A percentile compares a stretch with the other conserved stretches of the same genome.
Conservation (phyloP, 306 rosid genomes). For the Quercus ilex region DNA sequence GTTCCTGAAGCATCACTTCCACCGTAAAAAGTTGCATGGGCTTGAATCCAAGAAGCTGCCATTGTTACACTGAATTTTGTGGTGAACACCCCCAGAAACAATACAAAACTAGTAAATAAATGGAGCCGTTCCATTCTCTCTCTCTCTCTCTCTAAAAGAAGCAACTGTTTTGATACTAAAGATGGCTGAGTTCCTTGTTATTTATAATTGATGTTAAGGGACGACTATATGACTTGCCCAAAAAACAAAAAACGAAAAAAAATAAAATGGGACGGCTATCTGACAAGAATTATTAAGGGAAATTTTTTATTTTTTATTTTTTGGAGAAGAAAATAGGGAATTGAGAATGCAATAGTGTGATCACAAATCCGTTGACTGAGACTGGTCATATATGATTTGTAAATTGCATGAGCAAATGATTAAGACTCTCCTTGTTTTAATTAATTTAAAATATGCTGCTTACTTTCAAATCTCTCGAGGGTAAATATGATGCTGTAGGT, state of each 20-base stretch:
- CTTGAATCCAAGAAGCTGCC: slow-evolving; percentile 39
- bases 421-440: slow-evolving; percentile 13
- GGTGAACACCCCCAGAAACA: slow-evolving; percentile 27
- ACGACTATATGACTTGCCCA: not conserved
- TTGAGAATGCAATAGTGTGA: not conserved
- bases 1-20: slow-evolving; percentile 73
- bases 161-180: slow-evolving; percentile 12
- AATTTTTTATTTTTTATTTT: too few relatives aligned
- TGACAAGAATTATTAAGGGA: not conserved
- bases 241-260: too few relatives aligned
- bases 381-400: not conserved
- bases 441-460: not conserved
- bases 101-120: not conserved
- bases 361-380: not conserved
- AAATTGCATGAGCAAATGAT: slow-evolving; percentile 8
- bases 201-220: slow-evolving; percentile 32
- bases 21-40: slow-evolving; percentile 65
- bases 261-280: not conserved
- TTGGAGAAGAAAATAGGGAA: not conserved
- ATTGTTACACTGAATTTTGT: slow-evolving; percentile 24
- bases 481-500: too few relatives aligned
- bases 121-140: slow-evolving; percentile 31
- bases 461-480: too few relatives aligned
- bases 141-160: not conserved
- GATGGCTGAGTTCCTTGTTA: slow-evolving; percentile 7